A percentile compares a stretch with the other conserved stretches of the same genome.
These are phyloP conservation scores for Abrus precatorius DNA, from an alignment of 306 rosid species.

Conservation along the genomic window DNA sequence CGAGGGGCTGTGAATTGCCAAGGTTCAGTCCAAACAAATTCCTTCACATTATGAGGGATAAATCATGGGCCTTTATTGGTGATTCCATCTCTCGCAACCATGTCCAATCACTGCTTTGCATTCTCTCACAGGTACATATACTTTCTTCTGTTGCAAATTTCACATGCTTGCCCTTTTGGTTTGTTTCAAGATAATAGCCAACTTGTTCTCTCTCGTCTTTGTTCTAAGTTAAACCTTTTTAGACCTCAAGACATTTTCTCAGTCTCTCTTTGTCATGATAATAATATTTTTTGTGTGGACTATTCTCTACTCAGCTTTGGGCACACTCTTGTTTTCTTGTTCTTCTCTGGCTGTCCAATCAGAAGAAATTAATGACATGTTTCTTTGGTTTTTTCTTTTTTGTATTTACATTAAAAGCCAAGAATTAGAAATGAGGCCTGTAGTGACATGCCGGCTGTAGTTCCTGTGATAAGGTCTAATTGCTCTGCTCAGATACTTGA, in stretches of 20 bases:
- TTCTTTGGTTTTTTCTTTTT: background rate
- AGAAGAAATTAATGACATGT: background rate
- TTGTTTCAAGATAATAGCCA: background rate
- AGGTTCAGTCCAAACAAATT: slow-evolving; percentile 68
- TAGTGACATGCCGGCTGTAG: background rate
- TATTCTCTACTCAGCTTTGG: slow-evolving; percentile 11
- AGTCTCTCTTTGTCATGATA: background rate
- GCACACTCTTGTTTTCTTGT: slow-evolving; percentile 16
- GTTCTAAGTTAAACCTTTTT: background rate
- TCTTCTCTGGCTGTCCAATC: slow-evolving; percentile 17
- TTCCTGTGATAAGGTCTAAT: background rate
- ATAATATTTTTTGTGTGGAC: background rate
- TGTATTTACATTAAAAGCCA: background rate
- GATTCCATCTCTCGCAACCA: slow-evolving; percentile 92
- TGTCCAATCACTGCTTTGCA: slow-evolving; percentile 80
- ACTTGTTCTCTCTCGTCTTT: background rate
- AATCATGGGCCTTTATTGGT: slow-evolving; percentile 77
- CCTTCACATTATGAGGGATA: slow-evolving; percentile 72
- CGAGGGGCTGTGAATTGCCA: slow-evolving; percentile 68
- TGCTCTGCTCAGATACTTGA: background rate
- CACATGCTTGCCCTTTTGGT: slow-evolving; percentile 4
- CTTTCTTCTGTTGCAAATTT: slow-evolving; percentile 30
- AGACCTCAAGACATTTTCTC: background rate
- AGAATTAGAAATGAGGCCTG: background rate
- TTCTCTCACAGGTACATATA: slow-evolving; percentile 72